These are phyloP conservation scores for Pulicaria dysenterica DNA, from an alignment of 129 eudicot genomes.

Conservation along the genomic window DNA sequence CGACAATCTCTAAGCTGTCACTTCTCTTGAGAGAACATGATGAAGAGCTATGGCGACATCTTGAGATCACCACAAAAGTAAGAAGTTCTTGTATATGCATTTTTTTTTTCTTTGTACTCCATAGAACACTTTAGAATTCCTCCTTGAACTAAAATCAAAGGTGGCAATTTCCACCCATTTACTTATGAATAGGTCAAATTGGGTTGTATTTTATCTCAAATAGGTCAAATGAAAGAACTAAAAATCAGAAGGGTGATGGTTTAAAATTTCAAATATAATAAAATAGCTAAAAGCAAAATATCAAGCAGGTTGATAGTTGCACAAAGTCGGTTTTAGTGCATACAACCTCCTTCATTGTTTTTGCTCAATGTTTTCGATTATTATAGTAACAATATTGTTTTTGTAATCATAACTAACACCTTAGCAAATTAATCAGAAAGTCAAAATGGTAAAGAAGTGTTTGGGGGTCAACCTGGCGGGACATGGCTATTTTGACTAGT, in stretches of 20 bases:
- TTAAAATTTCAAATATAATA: too few species aligned
- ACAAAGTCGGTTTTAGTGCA: background rate
- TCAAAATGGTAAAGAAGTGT: background rate
- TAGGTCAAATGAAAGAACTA: too few species aligned
- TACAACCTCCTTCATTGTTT: background rate
- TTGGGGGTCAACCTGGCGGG: background rate
- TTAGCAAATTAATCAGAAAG: background rate
- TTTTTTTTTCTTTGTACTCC: background rate
- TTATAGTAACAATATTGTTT: slow-evolving; percentile 7
- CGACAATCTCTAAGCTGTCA: slow-evolving; percentile 49
- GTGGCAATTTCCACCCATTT: slow-evolving; percentile 37
- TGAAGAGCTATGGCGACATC: slow-evolving; percentile 65
- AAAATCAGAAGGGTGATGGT: too few species aligned
- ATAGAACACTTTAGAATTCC: slow-evolving; percentile 3
- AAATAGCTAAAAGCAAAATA: background rate
- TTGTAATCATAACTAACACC: slow-evolving; percentile 71
- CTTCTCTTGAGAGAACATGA: slow-evolving; percentile 52
- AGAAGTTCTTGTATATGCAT: background rate
- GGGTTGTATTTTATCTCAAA: slow-evolving; percentile 40
- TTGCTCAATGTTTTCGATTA: background rate
- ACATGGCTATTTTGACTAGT: too few species aligned
- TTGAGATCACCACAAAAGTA: slow-evolving; percentile 57
- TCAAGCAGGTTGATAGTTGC: background rate
- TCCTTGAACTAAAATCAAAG: background rate
- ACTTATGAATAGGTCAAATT: too few species aligned